Conservation (phyloP, 208 protist species). For the Trypanosoma brucei region DNA sequence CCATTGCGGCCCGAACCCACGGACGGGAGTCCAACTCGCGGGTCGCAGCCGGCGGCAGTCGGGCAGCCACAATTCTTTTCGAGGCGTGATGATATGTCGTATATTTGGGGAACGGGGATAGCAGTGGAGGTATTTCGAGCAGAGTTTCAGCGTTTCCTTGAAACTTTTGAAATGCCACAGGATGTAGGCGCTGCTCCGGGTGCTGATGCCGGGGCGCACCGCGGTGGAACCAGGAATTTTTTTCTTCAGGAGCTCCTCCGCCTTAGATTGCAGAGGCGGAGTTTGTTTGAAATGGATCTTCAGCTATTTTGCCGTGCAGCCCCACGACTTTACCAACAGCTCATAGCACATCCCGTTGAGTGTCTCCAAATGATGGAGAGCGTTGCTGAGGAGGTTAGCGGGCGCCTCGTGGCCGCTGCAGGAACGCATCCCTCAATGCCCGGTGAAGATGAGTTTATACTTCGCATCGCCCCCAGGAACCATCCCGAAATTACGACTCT, state of each 20-base stretch:
- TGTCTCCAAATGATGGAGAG: conserved; percentile 84
- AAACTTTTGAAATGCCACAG: conserved; percentile 46
- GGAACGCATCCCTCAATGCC: conserved; percentile 23
- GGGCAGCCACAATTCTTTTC: conserved; percentile 14
- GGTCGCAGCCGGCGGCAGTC: neutral
- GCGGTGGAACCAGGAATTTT: conserved; percentile 20
- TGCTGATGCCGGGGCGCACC: neutral
- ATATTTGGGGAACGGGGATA: conserved; percentile 89
- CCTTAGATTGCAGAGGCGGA: conserved; percentile 68
- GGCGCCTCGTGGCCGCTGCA: conserved; percentile 19
- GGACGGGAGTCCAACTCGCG: neutral
- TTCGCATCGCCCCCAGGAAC: conserved; percentile 58
- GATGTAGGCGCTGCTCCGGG: neutral
- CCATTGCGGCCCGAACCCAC: conserved; percentile 16
- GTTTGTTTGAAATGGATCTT: conserved; percentile 72
- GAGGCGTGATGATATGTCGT: conserved; percentile 74
- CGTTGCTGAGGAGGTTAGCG: conserved; percentile 75
- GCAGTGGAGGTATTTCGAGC: conserved; percentile 77
- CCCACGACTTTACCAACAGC: conserved; percentile 56
- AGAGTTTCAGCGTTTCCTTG: conserved; percentile 74
- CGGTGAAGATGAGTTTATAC: conserved; percentile 54
- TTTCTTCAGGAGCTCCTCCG: conserved; percentile 72
- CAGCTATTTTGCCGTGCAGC: conserved; percentile 39
- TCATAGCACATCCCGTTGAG: conserved; percentile 78
- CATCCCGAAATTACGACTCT: conserved; percentile 65